Base-by-base conservation (phyloP, 2,329 filamentous ascomycete species). In the Alternaria dauci region DNA sequence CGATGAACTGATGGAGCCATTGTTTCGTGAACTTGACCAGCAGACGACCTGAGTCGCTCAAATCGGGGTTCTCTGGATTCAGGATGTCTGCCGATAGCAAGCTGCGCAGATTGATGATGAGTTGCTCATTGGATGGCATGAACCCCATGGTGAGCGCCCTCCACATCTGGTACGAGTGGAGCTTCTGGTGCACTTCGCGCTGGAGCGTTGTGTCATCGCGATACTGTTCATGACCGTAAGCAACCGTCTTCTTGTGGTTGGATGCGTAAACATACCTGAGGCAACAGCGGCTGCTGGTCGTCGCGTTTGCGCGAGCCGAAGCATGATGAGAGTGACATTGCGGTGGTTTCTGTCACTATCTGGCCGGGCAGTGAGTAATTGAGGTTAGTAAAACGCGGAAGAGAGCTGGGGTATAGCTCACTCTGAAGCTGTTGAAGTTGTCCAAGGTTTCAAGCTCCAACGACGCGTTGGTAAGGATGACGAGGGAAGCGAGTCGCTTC, bases 121-220 rank as follows among this genome's bases (percentile, higher is more conserved):
- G 75, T 77, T 98, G 94, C 69, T 95, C 90, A 11, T 91, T 97
- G 6, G 92, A 95, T 47, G 94, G 94, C 91, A 98, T 94, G 79
- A 89, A 97, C 6, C 94, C 94, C 72, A 92, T 87, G 1, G 87
- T 87, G 9, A 97, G 78, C 55, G 94, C 94, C 54, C 91, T 87
- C 28, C 93, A 76, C 90, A 97, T 96, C 83, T 97, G 93, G 76
- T 97, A 97, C 26, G 90, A 90, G 80, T 97, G 94, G 62, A 98
- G 86, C 83, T 97, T 97, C 78, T 94, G 89, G 73, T 94, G 92
- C 59, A 96, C 85, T 71, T 88, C 84, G 48, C 88, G 85, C 84
- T 72, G 70, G 55, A 94, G 82, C 32, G 84, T 81, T 1, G 94
- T 96, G 71, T 95, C 92, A 78, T 96, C 90, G 71, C 88, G 84